Evolutionary conservation across 2,329 filamentous ascomycete species (phyloP), one percentile per base, ranked within the genome.

Genomic region (Rutstroemia sydowiana): DNA sequence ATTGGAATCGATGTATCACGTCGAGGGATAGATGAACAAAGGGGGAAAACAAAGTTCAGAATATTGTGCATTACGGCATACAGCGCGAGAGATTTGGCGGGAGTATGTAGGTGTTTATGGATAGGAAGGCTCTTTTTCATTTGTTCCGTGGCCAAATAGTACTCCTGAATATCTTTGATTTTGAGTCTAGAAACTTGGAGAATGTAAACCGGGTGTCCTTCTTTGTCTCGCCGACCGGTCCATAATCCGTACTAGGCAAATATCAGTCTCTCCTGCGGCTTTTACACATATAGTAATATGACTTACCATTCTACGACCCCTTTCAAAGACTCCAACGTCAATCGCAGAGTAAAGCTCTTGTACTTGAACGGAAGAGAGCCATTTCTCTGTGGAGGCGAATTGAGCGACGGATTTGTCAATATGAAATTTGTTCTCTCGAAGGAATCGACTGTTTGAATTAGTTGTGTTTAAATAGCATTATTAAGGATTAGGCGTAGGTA

Each of bases 1-100:
- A 96, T 89, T 6, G 92, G 92, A n/a, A 88, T 90, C 57, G 84
- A 80, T 3, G 85, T 77, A 66, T 87, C 73, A 7, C 84, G 81
- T 62, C 91, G 80, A 62, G 88, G 79, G 42, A 73, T 72, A 56
- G n/a, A n/a, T n/a, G n/a, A n/a, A n/a, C n/a, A n/a, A n/a, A n/a
- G n/a, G n/a, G n/a, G n/a, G n/a, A n/a, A n/a, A n/a, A n/a, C n/a
- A n/a, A n/a, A n/a, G n/a, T n/a, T n/a, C n/a, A n/a, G n/a, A 95
- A 77, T 62, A 87, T 79, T 36, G 88, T 88, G 71, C 87, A 91
- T 41, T 96, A 72, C 2, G 92, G 91, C 72, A 95, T 83, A 58
- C n/a, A n/a, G n/a, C n/a, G n/a, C n/a, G n/a, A n/a, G n/a, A n/a
- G n/a, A n/a, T n/a, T n/a, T n/a, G 34, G 4, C n/a, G 31, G 31